Evolutionary conservation across 2,329 filamentous ascomycete genomes (phyloP).

Genomic region (Samsoniella hepiali): DNA sequence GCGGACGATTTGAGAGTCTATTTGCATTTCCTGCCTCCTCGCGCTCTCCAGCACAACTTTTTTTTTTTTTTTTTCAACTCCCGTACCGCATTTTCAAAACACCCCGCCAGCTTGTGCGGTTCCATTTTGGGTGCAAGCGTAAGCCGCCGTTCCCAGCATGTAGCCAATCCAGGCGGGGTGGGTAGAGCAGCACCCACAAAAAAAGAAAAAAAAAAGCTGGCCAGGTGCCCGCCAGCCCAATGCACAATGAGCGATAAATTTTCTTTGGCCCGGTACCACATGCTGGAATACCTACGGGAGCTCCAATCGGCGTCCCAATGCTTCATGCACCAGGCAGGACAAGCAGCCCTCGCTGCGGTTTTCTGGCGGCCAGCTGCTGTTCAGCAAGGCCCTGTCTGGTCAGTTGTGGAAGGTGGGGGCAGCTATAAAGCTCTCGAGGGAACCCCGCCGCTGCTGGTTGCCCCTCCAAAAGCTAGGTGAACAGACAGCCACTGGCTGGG

Average conservation of each 20-base stretch:
- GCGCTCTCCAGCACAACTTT: background rate
- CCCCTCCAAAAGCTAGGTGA: constrained; percentile 1
- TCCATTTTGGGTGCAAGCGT: constrained; percentile 13
- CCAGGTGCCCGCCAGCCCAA: background rate
- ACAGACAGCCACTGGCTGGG: background rate
- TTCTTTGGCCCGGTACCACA: background rate
- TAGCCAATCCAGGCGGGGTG: constrained; percentile 10
- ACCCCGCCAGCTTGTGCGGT: constrained; percentile 18
- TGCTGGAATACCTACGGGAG: background rate
- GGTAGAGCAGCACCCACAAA: constrained; percentile 2
- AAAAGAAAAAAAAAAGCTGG: constrained; percentile 17
- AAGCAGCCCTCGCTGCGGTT: background rate
- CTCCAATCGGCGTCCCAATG: background rate
- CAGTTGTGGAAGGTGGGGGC: constrained; percentile 15
- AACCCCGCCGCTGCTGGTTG: constrained; percentile 5
- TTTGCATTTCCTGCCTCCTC: background rate
- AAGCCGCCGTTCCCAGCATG: constrained; percentile 11
- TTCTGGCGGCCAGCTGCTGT: background rate
- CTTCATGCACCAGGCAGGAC: background rate
- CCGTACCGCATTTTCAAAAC: constrained; percentile 7
- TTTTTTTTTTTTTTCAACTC: constrained; percentile 1
- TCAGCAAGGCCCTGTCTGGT: background rate
- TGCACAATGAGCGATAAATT: constrained; percentile 15
- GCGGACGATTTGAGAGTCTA: background rate
- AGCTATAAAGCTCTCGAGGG: background rate